Percentiles rank a stretch among this genome's conserved stretches.
Conservation (phyloP, 305 asterid species). For the Solanum hybrid region DNA sequence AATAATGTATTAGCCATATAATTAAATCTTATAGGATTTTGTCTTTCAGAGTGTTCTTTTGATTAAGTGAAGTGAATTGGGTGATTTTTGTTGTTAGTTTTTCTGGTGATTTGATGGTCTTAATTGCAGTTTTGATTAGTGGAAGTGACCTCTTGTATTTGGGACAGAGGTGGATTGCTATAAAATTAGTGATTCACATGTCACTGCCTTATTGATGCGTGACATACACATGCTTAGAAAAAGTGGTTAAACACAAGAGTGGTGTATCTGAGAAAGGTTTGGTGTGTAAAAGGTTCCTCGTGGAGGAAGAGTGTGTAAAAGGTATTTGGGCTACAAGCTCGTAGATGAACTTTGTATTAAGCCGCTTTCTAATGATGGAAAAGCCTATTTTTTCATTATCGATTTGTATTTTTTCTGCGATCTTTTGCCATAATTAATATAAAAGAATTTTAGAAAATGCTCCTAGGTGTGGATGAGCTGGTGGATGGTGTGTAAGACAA, state of each 20-base stretch:
- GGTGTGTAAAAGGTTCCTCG: background rate
- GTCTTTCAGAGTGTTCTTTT: background rate
- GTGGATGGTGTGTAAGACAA: background rate
- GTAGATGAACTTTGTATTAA: background rate
- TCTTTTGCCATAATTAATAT: background rate
- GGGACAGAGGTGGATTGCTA: background rate
- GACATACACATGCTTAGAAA: background rate
- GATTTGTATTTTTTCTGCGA: background rate
- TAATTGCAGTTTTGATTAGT: conserved; percentile 35
- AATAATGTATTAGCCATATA: background rate
- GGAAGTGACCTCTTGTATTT: conserved; percentile 22
- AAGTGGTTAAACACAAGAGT: background rate
- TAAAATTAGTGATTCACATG: background rate
- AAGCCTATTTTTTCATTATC: background rate
- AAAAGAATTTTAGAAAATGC: background rate
- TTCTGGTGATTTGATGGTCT: conserved; percentile 22
- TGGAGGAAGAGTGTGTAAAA: background rate
- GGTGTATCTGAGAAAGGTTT: background rate
- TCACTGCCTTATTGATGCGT: background rate
- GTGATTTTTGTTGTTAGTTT: background rate
- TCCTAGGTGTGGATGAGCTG: background rate
- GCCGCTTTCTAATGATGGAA: background rate
- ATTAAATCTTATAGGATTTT: background rate
- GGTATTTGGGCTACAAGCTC: background rate
- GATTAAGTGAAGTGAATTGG: background rate